Evolutionary conservation across 108 stramenopile species (phyloP).

Genomic region (Nitzschia sp.): DNA sequence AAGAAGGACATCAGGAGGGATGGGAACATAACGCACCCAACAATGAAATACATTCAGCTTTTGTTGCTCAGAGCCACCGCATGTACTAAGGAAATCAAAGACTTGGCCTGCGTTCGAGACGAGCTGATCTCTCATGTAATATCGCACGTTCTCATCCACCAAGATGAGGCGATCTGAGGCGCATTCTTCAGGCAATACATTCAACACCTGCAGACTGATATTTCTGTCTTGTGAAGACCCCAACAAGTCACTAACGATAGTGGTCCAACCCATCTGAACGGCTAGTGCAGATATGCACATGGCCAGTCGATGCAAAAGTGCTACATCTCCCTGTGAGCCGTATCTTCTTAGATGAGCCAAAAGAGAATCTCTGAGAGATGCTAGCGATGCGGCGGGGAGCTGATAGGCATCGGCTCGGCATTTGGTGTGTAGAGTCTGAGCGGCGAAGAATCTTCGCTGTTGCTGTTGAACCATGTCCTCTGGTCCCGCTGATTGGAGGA

Average conservation of each 20-base stretch:
- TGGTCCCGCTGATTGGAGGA: constrained; percentile 36
- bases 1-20: constrained; percentile 48
- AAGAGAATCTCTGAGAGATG: constrained; percentile 67
- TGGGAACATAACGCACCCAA: constrained; percentile 80
- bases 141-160: constrained; percentile 56
- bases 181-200: constrained; percentile 78
- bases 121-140: constrained; percentile 53
- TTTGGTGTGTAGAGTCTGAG: constrained; percentile 83
- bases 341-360: constrained; percentile 51
- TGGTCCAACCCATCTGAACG: constrained; percentile 77
- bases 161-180: constrained; percentile 64
- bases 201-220: constrained; percentile 56
- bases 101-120: constrained; percentile 44
- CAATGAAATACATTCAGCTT: constrained; percentile 54
- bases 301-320: constrained; percentile 68
- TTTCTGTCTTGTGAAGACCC: constrained; percentile 26
- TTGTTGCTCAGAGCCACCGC: constrained; percentile 11
- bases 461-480: constrained; percentile 39
- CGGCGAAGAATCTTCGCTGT: constrained; percentile 82
- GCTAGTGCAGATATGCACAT: constrained; percentile 76
- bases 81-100: constrained; percentile 42
- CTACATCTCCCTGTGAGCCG: constrained; percentile 33
- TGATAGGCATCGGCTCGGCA: constrained; percentile 59
- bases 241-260: constrained; percentile 51
- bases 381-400: constrained; percentile 49